Base-by-base conservation (phyloP, 2,329 filamentous ascomycete species). In the Eurotiales sp. region DNA sequence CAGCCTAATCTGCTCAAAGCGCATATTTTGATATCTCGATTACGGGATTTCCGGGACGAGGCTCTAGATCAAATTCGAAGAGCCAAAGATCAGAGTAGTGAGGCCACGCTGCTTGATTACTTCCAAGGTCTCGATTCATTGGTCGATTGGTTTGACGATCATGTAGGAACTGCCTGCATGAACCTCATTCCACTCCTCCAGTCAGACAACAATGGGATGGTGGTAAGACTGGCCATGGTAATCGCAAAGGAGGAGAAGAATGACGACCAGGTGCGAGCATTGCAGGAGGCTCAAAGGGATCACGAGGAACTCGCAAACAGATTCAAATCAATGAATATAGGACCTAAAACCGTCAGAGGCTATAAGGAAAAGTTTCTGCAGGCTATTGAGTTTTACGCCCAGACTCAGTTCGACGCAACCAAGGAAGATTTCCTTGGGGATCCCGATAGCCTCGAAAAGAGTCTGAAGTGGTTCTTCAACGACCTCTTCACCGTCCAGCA, bases 241-340 rank as follows among this genome's bases (percentile, higher is more conserved):
- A 91, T 99, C 56, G 88, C 95, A 66, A 90, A 91, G 27, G 93
- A 99, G 70, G 93, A 99, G 76, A 93, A 91, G 77, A 96, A 91
- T 63, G 93, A 99, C 68, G 87, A 89, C 70, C 87, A 91, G 58
- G 90, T 96, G 22, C 80, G 88, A 64, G 93, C 93, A 2, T 76
- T 99, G 56, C 91, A 96, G 66, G 92, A 97, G 62, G 95, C 93
- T 0, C 85, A 97, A 67, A 90, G 89, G 63, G 92, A 97, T 64
- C 95, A 97, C 71, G 90, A 92, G 67, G 92, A 97, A 67, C 87
- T 99, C 65, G 93, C 91, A 8, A 86, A 86, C 42, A 82, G 92
- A 46, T 96, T 99, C 76, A 91, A 96, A 73, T 92, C 90, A 60
- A 96, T 99, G 71, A 92, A 91, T 8, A 87, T 92, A 58, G 92